Evolutionary conservation across 306 rosid species (phyloP).

Genomic region (Canavalia ensiformis): DNA sequence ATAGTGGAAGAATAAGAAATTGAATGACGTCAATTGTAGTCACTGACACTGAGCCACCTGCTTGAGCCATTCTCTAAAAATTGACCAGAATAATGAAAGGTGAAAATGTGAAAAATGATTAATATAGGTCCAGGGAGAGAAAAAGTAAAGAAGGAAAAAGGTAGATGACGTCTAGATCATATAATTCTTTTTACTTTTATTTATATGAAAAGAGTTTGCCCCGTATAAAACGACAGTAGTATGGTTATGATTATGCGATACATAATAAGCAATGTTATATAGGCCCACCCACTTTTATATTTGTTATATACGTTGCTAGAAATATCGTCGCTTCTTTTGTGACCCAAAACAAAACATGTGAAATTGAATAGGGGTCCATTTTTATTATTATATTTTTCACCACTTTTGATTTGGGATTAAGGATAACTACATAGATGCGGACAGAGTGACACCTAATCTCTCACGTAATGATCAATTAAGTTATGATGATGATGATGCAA

Average conservation of each 20-base stretch:
- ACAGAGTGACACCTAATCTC: slow-evolving; percentile 48
- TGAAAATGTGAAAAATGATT: neutral
- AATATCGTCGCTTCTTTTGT: neutral
- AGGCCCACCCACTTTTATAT: neutral
- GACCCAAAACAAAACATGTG: slow-evolving; percentile 20
- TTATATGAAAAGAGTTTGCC: neutral
- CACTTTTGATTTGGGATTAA: slow-evolving; percentile 6
- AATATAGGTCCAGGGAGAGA: neutral
- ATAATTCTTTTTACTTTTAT: neutral
- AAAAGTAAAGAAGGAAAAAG: neutral
- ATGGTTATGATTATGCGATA: neutral
- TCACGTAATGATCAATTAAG: slow-evolving; percentile 45
- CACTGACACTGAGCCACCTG: slow-evolving; percentile 12
- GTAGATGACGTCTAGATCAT: neutral
- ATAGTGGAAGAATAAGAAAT: neutral
- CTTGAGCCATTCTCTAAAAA: slow-evolving; percentile 30
- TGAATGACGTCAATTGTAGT: slow-evolving; percentile 9
- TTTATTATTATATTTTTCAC: neutral
- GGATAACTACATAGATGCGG: slow-evolving; percentile 28
- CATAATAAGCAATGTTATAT: neutral
- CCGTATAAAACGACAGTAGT: neutral
- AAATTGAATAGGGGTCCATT: slow-evolving; percentile 1
- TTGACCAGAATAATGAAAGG: neutral
- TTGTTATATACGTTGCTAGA: neutral
- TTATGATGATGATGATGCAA: slow-evolving; percentile 36